Base-by-base conservation (phyloP, 345 rosid species). In the Gossypioides kirkii region DNA sequence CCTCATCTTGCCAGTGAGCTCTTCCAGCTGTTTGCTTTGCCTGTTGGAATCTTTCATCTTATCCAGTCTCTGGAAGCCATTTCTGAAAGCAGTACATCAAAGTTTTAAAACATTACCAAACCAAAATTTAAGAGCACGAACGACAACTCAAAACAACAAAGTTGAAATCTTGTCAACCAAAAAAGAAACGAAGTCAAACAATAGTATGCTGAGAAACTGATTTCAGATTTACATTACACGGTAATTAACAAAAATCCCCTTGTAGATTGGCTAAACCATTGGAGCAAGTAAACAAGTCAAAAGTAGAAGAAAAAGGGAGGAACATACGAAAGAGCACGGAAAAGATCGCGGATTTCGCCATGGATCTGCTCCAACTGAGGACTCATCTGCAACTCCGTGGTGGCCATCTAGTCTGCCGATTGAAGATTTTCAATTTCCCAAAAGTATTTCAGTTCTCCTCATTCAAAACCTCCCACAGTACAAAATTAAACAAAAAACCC, bases 351-450 rank as follows among this genome's bases (percentile, higher is more conserved):
- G 76, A 94, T 94, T 83, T 94, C 96, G 26, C 94, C 98, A 72
- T 92, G 97, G 92, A 90, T 92, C 93, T 90, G 98, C 88, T 94
- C 97, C 88, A 94, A 79, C 84, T 88, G 94, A 73, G 97, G 90
- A 70, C 76, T 85, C 97, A 90, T 89, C 78, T 82, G 94, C 73
- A 94, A 79, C 47, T 85, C 85, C 49, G 79, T 49, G 49, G 94
- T 87, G 97, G 88, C 90, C 22, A 55, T 77, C 76, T 75, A 86
- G 78, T 88, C 77, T 8, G 69, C 49, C 53, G 80, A 8, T 36
- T 61, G 42, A 28, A 64, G 38, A 59, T 25, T 26, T 69, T 74
- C 81, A 71, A 60, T 77, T 82, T 82, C 78, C 45, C 70, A 50
- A 26, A 3, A n/a, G 58, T 76, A 66, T 42, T 66, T 77, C 45